These are phyloP conservation scores for Pseudogymnoascus sp. DNA, from an alignment of 2,329 filamentous ascomycete genomes.

Conservation along the genomic window DNA sequence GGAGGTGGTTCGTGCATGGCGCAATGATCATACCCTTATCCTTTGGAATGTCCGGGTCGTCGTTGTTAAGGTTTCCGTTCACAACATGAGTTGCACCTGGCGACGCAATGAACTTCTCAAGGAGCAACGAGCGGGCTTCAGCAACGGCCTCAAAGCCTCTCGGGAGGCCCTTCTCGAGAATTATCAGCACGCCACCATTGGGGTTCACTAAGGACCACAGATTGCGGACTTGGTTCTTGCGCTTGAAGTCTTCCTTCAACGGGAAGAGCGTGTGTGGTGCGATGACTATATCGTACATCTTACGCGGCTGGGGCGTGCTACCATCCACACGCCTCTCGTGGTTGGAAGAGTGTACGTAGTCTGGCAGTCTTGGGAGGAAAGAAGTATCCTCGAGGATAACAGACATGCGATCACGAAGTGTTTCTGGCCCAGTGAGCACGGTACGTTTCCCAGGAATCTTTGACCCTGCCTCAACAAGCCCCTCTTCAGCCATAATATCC, in stretches of 20 bases:
- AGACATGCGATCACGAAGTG: slow-evolving; percentile 67
- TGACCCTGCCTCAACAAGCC: slow-evolving; percentile 44
- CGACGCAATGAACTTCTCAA: slow-evolving; percentile 65
- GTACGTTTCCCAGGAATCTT: slow-evolving; percentile 59
- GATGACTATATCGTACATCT: slow-evolving; percentile 83
- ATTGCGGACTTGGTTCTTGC: slow-evolving; percentile 74
- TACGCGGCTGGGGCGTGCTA: slow-evolving; percentile 49
- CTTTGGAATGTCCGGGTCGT: slow-evolving; percentile 32
- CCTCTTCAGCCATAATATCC: slow-evolving; percentile 54
- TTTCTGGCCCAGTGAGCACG: slow-evolving; percentile 68
- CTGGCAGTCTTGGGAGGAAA: slow-evolving; percentile 84
- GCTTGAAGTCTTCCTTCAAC: slow-evolving; percentile 64
- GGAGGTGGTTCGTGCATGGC: slow-evolving; percentile 79
- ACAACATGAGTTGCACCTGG: slow-evolving; percentile 41
- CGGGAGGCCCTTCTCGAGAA: slow-evolving; percentile 86
- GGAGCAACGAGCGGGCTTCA: slow-evolving; percentile 68
- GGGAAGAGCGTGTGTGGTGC: slow-evolving; percentile 77
- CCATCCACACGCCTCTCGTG: slow-evolving; percentile 54
- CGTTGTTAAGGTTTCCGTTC: slow-evolving; percentile 21
- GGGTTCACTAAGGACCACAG: slow-evolving; percentile 81
- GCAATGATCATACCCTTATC: slow-evolving; percentile 59
- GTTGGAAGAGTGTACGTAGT: slow-evolving; percentile 62
- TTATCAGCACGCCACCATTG: slow-evolving; percentile 74
- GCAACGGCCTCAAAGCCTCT: slow-evolving; percentile 89
- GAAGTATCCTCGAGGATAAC: slow-evolving; percentile 78